Evolutionary conservation across 495 filamentous ascomycete genomes (phyloP), one percentile per base, ranked within the genome.

Genomic region (Umbilicaria muhlenbergii): DNA sequence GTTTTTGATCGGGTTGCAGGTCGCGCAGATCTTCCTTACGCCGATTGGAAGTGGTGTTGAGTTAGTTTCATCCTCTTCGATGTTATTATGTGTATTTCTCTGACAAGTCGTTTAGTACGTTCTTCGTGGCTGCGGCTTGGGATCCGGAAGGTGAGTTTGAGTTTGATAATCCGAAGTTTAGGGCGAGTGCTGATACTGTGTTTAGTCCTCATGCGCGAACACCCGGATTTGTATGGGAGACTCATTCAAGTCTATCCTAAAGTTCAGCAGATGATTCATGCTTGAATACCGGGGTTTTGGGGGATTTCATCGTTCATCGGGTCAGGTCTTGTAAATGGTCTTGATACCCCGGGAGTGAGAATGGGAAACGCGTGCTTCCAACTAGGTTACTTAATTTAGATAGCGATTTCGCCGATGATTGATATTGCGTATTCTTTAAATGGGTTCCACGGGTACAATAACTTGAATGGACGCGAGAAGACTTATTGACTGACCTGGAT

Each of bases 321-420:
- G 5, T 28, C 5, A 6, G 8, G 94, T 89, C 64, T 95, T 89
- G 65, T 95, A 88, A 46, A 95, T 94, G n/a, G 85, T 71, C 58
- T 86, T 86, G 66, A 91, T 88, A 58, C 88, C 78, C 43, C 89
- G 88, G 34, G 88, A 94, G 62, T 95, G 94, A 73, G 85, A 95
- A 46, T 94, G 82, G 40, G 24, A 28, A 28, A 0, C 6, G 24
- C 3, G 24, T 28, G 24, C 6, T 28, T 28, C 21, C 24, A 21
- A 21, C 19, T 21, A 5, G 24, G 24, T 28, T 28, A 28, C 6
- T 28, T 28, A 28, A 28, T 28, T 6, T 28, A 28, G 24, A 28
- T 7, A 8, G 24, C 24, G 24, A 6, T 3, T 28, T 6, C 21
- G 21, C 6, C 6, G 3, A 24, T 24, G 6, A 3, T 24, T 0